Evolutionary conservation across 139 green algal genomes (phyloP).

Genomic region (Edaphochlamys debaryana): DNA sequence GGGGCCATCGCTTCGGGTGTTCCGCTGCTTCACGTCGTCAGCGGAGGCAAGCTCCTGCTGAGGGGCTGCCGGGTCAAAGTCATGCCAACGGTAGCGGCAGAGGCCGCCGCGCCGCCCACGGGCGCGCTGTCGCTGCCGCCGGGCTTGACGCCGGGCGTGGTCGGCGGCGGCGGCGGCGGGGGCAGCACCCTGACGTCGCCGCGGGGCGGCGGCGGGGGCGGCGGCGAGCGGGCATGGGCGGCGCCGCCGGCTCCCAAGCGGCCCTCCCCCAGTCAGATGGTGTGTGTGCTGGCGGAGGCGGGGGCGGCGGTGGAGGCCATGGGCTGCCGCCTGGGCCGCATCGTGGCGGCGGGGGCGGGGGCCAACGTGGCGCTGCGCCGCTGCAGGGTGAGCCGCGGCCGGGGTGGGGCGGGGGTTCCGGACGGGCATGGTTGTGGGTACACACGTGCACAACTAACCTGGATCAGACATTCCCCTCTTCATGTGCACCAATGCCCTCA

Average conservation of each 20-base stretch:
- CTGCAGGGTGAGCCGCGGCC: slow-evolving; percentile 7
- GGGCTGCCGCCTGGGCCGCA: slow-evolving; percentile 26
- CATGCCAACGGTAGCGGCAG: background rate
- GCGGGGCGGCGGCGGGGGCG: no score
- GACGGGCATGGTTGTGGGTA: no score
- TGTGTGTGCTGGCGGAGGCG: slow-evolving; percentile 1
- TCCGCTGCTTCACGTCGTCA: background rate
- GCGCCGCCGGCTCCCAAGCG: background rate
- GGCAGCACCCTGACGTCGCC: background rate
- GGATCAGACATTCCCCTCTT: no score
- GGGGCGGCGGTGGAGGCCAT: slow-evolving; percentile 8
- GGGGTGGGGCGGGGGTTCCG: no score
- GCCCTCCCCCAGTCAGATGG: background rate
- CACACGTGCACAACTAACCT: no score
- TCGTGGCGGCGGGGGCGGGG: background rate
- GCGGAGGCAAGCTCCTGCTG: slow-evolving; percentile 8
- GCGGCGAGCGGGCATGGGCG: background rate
- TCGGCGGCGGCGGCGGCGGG: background rate
- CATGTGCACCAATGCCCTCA: no score
- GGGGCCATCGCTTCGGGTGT: background rate
- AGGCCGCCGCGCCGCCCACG: background rate
- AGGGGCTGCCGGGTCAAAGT: slow-evolving; percentile 12
- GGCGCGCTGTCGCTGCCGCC: background rate
- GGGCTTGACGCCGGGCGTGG: background rate
- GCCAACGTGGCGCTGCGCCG: background rate